Percentiles rank a stretch among this genome's conserved stretches.
Conservation (phyloP, 352 stramenopile species). For the Plasmopara halstedii region DNA sequence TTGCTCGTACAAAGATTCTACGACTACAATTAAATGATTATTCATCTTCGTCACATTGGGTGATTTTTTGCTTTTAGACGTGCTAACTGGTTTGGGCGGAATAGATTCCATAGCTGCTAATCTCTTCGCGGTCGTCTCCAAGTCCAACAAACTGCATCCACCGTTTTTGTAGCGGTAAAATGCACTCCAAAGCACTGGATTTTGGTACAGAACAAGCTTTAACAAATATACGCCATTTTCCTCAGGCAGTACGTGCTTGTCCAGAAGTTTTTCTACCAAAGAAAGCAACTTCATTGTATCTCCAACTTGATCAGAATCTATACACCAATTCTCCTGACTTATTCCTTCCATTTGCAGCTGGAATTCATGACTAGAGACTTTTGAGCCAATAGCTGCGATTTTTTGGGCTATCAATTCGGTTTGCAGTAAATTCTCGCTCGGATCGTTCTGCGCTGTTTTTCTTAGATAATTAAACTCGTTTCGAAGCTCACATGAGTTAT, state of each 20-base stretch:
- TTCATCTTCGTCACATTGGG: constrained; percentile 7
- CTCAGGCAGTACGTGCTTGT: constrained; percentile 51
- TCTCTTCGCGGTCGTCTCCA: constrained; percentile 45
- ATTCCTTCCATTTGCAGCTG: constrained; percentile 40
- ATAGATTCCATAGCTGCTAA: constrained; percentile 32
- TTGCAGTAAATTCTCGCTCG: constrained; percentile 21
- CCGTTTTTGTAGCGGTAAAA: constrained; percentile 46
- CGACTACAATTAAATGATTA: constrained; percentile 9
- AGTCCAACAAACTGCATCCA: constrained; percentile 25
- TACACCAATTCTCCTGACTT: constrained; percentile 14
- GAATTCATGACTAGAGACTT: constrained; percentile 45
- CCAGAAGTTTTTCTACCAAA: constrained; percentile 44
- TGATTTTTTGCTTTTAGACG: constrained; percentile 16
- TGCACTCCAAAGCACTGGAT: constrained; percentile 44
- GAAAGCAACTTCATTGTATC: constrained; percentile 42
- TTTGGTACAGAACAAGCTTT: constrained; percentile 39
- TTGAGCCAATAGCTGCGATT: constrained; percentile 41
- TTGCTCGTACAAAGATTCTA: constrained; percentile 40
- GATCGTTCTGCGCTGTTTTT: constrained; percentile 1
- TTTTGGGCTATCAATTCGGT: constrained; percentile 45
- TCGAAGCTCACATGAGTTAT: not conserved
- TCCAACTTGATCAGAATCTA: constrained; percentile 7
- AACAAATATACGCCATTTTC: constrained; percentile 41
- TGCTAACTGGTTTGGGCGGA: constrained; percentile 3
- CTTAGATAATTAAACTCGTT: not conserved